Evolutionary conservation across 176 grass and related monocot genomes (phyloP).

Genomic region (Cenchrus fungigraminus): DNA sequence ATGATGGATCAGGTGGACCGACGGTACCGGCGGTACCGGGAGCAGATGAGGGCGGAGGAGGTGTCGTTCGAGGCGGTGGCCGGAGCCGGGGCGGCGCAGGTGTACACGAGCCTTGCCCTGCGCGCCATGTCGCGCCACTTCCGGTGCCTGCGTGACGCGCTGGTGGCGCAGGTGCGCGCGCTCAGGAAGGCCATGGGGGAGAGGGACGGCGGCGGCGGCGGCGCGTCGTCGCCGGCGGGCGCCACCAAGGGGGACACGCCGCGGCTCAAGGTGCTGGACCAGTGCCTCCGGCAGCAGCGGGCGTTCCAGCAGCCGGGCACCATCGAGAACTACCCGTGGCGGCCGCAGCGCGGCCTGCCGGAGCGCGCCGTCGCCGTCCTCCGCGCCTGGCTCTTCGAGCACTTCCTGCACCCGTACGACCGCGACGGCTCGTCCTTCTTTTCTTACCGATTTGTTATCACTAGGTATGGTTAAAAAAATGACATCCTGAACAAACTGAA

Average conservation of each 20-base stretch:
- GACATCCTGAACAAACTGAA: too few relatives aligned
- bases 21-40: conserved; percentile 64
- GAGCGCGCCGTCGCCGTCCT: conserved; percentile 70
- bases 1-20: conserved; percentile 54
- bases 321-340: conserved; percentile 66
- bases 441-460: neutral
- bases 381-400: conserved; percentile 91
- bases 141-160: conserved; percentile 59
- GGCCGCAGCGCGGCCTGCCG: conserved; percentile 71
- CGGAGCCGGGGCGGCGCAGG: conserved; percentile 45
- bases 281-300: conserved; percentile 54
- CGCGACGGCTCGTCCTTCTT: too few relatives aligned
- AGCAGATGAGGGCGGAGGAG: conserved; percentile 59
- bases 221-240: conserved; percentile 17
- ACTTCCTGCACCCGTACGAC: conserved; percentile 85
- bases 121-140: conserved; percentile 88
- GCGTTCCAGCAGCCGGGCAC: conserved; percentile 56
- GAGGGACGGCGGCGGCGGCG: neutral
- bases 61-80: conserved; percentile 57
- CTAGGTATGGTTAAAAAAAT: neutral
- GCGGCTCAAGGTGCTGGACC: conserved; percentile 63
- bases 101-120: conserved; percentile 67
- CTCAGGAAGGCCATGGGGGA: conserved; percentile 48
- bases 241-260: conserved; percentile 64
- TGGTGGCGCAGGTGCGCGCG: conserved; percentile 44